phyloP scores from a whole-genome alignment of 225 moss, liverwort and hornwort species.

The Marchantia paleacea region DNA sequence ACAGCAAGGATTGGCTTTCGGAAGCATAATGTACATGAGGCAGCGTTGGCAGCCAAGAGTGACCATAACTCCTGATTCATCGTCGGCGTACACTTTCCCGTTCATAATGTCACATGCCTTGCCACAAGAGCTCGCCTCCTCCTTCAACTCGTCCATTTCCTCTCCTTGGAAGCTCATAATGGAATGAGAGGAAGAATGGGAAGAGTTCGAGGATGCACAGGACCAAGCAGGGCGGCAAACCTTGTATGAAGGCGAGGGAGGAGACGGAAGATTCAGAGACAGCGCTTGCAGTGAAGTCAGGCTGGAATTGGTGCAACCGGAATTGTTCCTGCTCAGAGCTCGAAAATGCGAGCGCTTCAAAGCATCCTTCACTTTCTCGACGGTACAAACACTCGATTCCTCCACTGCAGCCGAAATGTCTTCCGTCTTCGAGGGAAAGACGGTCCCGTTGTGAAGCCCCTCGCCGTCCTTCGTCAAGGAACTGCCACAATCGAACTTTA shows the following conservation, averaged over 20 bases:
- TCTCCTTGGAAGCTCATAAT: slow-evolving; percentile 73
- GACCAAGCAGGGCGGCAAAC: slow-evolving; percentile 26
- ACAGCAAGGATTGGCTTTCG: slow-evolving; percentile 65
- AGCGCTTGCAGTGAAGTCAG: slow-evolving; percentile 13
- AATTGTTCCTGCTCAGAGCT: slow-evolving; percentile 3
- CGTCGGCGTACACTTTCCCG: slow-evolving; percentile 40
- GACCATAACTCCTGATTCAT: slow-evolving; percentile 44
- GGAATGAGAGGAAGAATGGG: slow-evolving; percentile 62
- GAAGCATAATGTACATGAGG: slow-evolving; percentile 68
- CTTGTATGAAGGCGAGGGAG: slow-evolving; percentile 11
- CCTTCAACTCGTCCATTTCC: slow-evolving; percentile 22
- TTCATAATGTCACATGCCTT: slow-evolving; percentile 18
- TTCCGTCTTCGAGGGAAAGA: background rate
- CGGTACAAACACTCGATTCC: slow-evolving; percentile 53
- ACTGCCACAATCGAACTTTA: slow-evolving; percentile 13
- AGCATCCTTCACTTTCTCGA: slow-evolving; percentile 60
- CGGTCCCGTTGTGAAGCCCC: background rate
- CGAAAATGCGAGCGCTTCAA: slow-evolving; percentile 49
- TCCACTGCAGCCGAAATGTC: slow-evolving; percentile 25
- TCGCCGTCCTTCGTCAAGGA: background rate
- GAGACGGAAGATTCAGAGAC: slow-evolving; percentile 17
- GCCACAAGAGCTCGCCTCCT: slow-evolving; percentile 15
- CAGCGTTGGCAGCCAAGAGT: slow-evolving; percentile 70
- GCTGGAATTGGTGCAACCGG: slow-evolving; percentile 1
- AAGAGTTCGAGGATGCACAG: slow-evolving; percentile 46